Conservation (phyloP, 768 basidiomycete genomes). For the Grammothele lineata region DNA sequence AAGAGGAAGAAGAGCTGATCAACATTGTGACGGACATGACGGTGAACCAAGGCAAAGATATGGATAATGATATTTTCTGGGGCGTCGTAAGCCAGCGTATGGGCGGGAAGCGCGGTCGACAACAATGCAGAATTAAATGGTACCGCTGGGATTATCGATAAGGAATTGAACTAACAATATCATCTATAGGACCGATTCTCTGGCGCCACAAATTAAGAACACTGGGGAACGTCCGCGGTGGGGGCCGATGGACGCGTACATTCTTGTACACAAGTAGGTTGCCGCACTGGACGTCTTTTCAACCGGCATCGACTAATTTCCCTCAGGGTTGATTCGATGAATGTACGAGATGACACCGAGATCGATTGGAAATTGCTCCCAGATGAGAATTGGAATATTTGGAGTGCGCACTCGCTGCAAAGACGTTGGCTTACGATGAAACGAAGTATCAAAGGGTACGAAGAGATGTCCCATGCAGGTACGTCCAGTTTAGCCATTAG, state of each 20-base stretch:
- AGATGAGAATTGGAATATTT: slow-evolving; percentile 76
- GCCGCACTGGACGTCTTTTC: no score
- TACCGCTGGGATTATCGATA: slow-evolving; percentile 23
- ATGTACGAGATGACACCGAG: slow-evolving; percentile 76
- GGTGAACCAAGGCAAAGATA: slow-evolving; percentile 59
- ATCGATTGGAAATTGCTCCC: slow-evolving; percentile 79
- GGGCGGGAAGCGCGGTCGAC: slow-evolving; percentile 70
- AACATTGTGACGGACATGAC: slow-evolving; percentile 75
- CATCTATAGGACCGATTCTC: slow-evolving; percentile 61
- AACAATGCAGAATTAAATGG: slow-evolving; percentile 90
- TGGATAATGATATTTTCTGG: slow-evolving; percentile 84
- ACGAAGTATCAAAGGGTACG: slow-evolving; percentile 66
- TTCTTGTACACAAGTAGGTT: slow-evolving; percentile 76
- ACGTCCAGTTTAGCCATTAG: slow-evolving; percentile 14
- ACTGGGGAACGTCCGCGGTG: slow-evolving; percentile 69
- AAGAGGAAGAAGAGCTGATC: slow-evolving; percentile 73
- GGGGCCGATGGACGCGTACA: slow-evolving; percentile 72
- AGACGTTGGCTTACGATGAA: slow-evolving; percentile 82
- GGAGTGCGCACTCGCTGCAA: slow-evolving; percentile 78
- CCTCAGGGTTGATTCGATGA: slow-evolving; percentile 64
- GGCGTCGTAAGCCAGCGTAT: slow-evolving; percentile 70
- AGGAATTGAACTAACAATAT: neutral
- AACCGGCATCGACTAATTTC: neutral
- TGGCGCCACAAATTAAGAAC: slow-evolving; percentile 70
- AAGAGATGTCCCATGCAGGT: slow-evolving; percentile 82